Evolutionary conservation across 345 rosid species (phyloP), one percentile per base, ranked within the genome.

Genomic region (Zanthoxylum bungeanum): DNA sequence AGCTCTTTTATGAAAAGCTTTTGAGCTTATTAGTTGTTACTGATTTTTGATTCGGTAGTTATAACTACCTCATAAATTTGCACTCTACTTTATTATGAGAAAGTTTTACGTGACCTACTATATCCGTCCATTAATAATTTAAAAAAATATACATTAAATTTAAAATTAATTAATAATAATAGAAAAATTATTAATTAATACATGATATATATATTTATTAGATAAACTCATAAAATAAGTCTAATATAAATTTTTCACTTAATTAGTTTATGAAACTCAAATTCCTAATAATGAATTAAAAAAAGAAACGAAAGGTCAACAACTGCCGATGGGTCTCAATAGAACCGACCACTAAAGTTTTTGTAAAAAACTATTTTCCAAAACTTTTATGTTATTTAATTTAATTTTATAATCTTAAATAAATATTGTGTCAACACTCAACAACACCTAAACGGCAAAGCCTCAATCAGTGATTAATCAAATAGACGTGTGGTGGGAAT

Each of bases 401-500:
- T 46, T 14, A 4, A 12, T 24, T 30, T 55, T 33, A 4, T 30
- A 2, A 22, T 40, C 6, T 31, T 17, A 19, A 17, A 59, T 1
- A 5, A 1, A 2, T 27, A 2, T 14, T 27, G 56, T 2, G 72
- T 72, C 63, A 34, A 75, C 53, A 12, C 25, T 0, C 60, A 28
- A 1, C 12, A 3, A 4, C 14, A n/a, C 28, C 28, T 22, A 51
- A 67, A 28, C 46, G 3, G 33, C 68, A 4, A 34, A 40, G 36
- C 40, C n/a, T 56, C 44, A 47, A 57, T 51, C 16, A 51, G 37
- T 62, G 46, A n/a, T 36, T 19, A 21, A 49, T 60, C 9, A 11
- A 1, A 17, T 2, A 27, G 60, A 19, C 10, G 9, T 6, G 71
- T 70, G 69, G 80, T 28, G n/a, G 58, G 55, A 40, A 73, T 66